These are phyloP conservation scores for Rossbeevera mucosa DNA, from an alignment of 768 basidiomycete species.

Conservation along the genomic window DNA sequence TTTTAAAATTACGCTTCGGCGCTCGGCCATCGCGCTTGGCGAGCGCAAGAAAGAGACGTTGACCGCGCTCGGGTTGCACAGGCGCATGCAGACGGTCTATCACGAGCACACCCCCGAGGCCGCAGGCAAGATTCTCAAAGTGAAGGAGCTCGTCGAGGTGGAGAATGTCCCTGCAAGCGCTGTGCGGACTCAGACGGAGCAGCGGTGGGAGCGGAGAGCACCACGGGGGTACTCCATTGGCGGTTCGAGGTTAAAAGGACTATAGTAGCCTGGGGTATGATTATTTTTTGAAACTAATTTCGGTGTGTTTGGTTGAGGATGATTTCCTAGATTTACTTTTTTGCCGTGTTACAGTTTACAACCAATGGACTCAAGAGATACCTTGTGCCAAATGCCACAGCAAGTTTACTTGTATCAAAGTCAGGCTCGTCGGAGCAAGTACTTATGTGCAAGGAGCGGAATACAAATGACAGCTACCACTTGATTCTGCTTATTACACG, in stretches of 20 bases:
- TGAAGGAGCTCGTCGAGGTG: constrained; percentile 90
- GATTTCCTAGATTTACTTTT: not conserved
- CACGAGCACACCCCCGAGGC: constrained; percentile 66
- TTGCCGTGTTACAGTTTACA: not conserved
- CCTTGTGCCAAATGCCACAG: not conserved
- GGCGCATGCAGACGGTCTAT: constrained; percentile 65
- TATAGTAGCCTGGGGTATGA: constrained; percentile 8
- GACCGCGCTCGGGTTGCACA: constrained; percentile 76
- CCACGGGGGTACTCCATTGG: constrained; percentile 62
- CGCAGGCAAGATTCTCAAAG: constrained; percentile 80
- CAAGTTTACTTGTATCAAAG: not conserved
- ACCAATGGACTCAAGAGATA: not conserved
- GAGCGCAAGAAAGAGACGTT: constrained; percentile 68
- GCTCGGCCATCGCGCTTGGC: constrained; percentile 83
- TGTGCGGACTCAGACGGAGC: constrained; percentile 68
- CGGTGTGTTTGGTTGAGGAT: not conserved
- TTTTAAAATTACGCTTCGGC: constrained; percentile 84
- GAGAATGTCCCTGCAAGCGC: constrained; percentile 69
- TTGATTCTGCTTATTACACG: not conserved
- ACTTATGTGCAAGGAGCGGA: not conserved
- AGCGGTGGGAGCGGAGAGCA: constrained; percentile 62
- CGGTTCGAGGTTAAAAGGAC: constrained; percentile 29
- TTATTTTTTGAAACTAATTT: not conserved
- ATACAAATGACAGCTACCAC: not conserved
- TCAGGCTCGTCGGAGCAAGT: not conserved